A percentile compares a stretch with the other conserved stretches of the same genome.
Evolutionary conservation across 192 early-diverging fungal genomes (phyloP).

Genomic region (Piromyces sp.): DNA sequence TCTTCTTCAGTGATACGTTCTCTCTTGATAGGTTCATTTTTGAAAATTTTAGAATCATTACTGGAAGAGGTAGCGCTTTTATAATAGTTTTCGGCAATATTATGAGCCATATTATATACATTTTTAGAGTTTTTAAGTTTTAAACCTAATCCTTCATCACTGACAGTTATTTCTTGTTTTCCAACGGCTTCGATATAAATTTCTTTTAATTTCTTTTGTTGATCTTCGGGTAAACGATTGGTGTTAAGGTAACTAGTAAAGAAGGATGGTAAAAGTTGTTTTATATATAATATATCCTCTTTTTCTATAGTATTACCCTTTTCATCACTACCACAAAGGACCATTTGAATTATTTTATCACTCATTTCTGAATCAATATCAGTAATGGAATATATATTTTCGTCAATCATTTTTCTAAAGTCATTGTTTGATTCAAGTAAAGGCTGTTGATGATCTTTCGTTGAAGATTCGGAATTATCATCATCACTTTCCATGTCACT

Average conservation of each 20-base stretch:
- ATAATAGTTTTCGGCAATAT: neutral
- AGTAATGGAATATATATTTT: neutral
- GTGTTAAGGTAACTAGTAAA: neutral
- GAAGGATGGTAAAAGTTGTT: neutral
- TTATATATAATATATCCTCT: neutral
- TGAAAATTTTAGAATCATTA: neutral
- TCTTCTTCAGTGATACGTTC: neutral
- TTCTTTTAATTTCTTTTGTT: neutral
- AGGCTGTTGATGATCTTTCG: neutral
- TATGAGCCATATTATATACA: neutral
- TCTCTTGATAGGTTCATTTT: neutral
- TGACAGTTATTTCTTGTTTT: no score
- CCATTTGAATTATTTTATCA: neutral
- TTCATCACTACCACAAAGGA: neutral
- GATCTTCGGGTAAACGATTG: neutral
- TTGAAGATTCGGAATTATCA: neutral
- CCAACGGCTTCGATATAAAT: neutral
- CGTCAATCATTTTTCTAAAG: neutral
- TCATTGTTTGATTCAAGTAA: neutral
- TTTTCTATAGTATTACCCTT: neutral
- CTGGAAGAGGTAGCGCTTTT: neutral
- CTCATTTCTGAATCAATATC: neutral
- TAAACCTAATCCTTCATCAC: no score
- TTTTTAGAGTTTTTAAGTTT: neutral
- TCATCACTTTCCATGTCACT: neutral